Evolutionary conservation across 1,284 basidiomycete genomes (phyloP), one percentile per base, ranked within the genome.

Genomic region (Schizophyllum commune): DNA sequence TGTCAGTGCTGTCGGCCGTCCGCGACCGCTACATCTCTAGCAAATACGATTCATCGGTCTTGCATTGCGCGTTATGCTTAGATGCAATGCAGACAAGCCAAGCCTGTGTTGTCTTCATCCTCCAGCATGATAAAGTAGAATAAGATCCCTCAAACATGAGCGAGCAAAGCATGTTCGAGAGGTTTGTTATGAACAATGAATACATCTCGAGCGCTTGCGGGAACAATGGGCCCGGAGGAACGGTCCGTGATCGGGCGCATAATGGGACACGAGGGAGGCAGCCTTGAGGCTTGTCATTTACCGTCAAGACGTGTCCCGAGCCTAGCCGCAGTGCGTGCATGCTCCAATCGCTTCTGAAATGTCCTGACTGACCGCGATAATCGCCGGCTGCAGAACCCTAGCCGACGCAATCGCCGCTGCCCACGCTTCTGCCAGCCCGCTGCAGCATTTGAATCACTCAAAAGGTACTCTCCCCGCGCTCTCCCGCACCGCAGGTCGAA

Each of bases 401-500:
- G 39, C 39, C 39, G 39, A 47, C 39, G 39, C 39, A 47, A 47
- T 47, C 39, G 39, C 39, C 39, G 39, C 39, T 11, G 13, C 13
- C 39, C 39, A 47, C 39, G 39, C 39, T 47, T 8, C 39, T 47
- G 39, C 39, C 39, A 47, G 39, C 39, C 39, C 39, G 9, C 39
- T 47, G 39, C 39, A 47, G 39, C 39, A 17, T 47, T 47, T 47
- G 39, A 11, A 47, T 17, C 39, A 17, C 13, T 47, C 55, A 64
- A 64, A 20, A 20, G 53, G 27, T 27, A 21, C 52, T 15, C 55
- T 15, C 11, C 32, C 52, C n/a, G 6, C 52, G 55, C 4, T 47
- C 22, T 58, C 39, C 54, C 65, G 68, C 68, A 68, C 73, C 70
- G 71, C 79, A 77, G 68, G 81, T 82, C 80, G 76, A 69, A 71